A percentile compares a stretch with the other conserved stretches of the same genome.
These are phyloP conservation scores for Phascolomyces articulosus DNA, from an alignment of 371 early-diverging fungal species.

Conservation along the genomic window DNA sequence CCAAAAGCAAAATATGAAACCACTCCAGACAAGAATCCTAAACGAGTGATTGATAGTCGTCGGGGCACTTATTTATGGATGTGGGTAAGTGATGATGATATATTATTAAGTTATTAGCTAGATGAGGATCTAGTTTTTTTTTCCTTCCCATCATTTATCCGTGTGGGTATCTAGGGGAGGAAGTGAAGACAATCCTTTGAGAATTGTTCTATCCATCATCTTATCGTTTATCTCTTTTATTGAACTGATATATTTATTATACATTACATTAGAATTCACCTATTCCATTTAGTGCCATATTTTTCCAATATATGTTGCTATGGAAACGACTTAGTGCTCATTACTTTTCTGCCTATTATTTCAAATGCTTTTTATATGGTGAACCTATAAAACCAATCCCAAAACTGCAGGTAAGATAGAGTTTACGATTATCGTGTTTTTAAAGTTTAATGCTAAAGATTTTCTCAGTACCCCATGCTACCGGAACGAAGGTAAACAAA, in stretches of 20 bases:
- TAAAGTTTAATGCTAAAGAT: slow-evolving; percentile 1
- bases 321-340: slow-evolving; percentile 66
- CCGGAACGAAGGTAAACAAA: slow-evolving; percentile 54
- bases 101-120: too few species aligned
- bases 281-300: slow-evolving; percentile 59
- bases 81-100: slow-evolving; percentile 32
- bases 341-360: slow-evolving; percentile 60
- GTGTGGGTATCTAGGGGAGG: too few species aligned
- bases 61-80: slow-evolving; percentile 41
- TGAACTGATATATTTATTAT: too few species aligned
- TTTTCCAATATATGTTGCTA: slow-evolving; percentile 63
- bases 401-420: slow-evolving; percentile 48
- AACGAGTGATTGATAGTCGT: slow-evolving; percentile 6
- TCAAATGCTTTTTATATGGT: slow-evolving; percentile 60
- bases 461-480: slow-evolving; percentile 58
- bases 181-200: too few species aligned
- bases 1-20: slow-evolving; percentile 9
- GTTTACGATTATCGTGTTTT: not conserved
- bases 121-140: too few species aligned
- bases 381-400: slow-evolving; percentile 66
- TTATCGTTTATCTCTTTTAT: too few species aligned
- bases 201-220: too few species aligned
- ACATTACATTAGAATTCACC: slow-evolving; percentile 49
- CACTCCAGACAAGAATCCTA: not conserved
- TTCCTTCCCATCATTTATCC: too few species aligned